Evolutionary conservation across 306 rosid genomes (phyloP).

Genomic region (Glycine tomentella): DNA sequence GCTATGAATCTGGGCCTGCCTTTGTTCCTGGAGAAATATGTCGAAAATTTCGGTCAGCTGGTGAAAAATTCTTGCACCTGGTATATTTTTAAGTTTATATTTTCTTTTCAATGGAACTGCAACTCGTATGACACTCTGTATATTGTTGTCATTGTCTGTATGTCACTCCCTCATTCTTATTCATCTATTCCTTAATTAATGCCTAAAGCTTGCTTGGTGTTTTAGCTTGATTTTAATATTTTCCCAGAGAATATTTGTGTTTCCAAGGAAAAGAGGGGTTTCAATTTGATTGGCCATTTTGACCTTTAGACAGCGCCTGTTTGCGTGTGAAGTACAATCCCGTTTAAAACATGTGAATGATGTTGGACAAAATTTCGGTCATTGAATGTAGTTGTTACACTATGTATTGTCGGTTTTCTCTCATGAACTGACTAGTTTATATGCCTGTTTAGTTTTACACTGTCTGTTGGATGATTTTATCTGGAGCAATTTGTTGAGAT

Average conservation of each 20-base stretch:
- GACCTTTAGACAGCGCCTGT: conserved; percentile 29
- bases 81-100: conserved; percentile 56
- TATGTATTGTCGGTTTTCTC: conserved; percentile 29
- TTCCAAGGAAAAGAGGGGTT: conserved; percentile 19
- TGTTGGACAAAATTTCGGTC: conserved; percentile 1
- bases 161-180: conserved; percentile 20
- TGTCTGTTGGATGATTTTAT: background rate
- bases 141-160: conserved; percentile 11
- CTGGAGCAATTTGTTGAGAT: background rate
- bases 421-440: background rate
- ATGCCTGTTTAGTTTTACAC: conserved; percentile 20
- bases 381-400: conserved; percentile 27
- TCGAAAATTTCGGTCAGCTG: conserved; percentile 75
- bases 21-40: conserved; percentile 89
- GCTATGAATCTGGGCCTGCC: conserved; percentile 82
- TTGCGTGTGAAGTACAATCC: conserved; percentile 33
- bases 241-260: conserved; percentile 6
- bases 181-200: background rate
- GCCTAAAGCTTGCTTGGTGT: conserved; percentile 22
- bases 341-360: conserved; percentile 26
- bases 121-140: conserved; percentile 5
- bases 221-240: conserved; percentile 34
- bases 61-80: conserved; percentile 85
- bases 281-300: conserved; percentile 33
- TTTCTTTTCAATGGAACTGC: conserved; percentile 39